Conservation (phyloP, 768 basidiomycete species). For the Naganishia onofrii region DNA sequence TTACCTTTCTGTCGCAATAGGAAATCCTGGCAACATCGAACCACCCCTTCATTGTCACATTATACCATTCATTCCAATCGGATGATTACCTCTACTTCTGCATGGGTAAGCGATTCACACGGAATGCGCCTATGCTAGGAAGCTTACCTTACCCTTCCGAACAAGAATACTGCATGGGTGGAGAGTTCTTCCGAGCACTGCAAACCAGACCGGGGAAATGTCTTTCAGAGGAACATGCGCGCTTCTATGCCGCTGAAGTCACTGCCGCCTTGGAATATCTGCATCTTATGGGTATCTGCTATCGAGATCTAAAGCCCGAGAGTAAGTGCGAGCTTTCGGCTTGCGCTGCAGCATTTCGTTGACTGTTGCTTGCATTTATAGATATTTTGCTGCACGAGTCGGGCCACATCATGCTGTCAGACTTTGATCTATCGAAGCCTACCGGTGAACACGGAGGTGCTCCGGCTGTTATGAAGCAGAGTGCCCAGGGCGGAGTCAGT, state of each 20-base stretch:
- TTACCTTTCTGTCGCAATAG: constrained; percentile 32
- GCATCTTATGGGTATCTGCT: constrained; percentile 98
- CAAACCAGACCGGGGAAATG: constrained; percentile 97
- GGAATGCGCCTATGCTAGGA: no score
- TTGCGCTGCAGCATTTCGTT: neutral
- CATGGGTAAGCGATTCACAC: constrained; percentile 39
- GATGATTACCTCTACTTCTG: constrained; percentile 97
- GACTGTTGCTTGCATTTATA: constrained; percentile 48
- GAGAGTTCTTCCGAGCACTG: constrained; percentile 96
- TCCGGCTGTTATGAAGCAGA: constrained; percentile 80
- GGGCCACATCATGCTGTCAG: constrained; percentile 98
- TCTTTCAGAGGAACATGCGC: constrained; percentile 86
- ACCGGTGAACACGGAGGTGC: constrained; percentile 78
- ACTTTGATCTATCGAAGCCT: constrained; percentile 98
- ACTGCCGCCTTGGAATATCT: constrained; percentile 96
- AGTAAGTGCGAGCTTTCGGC: constrained; percentile 62
- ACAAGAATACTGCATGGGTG: constrained; percentile 89
- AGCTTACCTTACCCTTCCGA: neutral
- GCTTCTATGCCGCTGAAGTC: constrained; percentile 98
- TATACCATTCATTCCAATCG: constrained; percentile 98
- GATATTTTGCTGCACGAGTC: constrained; percentile 97
- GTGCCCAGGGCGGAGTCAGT: constrained; percentile 83
- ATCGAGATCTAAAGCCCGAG: constrained; percentile 98
- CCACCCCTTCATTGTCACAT: constrained; percentile 98
- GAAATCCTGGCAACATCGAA: constrained; percentile 98